Evolutionary conservation across 306 rosid genomes (phyloP).

Genomic region (Vicia villosa): DNA sequence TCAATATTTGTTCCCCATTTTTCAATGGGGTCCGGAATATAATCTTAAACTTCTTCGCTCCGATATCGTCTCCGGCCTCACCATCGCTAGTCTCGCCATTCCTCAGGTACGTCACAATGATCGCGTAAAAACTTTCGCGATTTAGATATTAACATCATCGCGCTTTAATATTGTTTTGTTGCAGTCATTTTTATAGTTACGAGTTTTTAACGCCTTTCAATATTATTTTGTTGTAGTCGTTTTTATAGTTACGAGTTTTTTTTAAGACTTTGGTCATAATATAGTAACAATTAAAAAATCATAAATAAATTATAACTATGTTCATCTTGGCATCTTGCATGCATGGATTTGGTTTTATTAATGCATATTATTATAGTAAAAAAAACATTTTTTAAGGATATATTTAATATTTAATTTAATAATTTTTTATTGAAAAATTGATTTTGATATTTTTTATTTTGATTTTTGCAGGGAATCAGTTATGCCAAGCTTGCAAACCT

Average conservation of each 20-base stretch:
- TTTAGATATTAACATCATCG: too few species aligned
- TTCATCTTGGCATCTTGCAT: neutral
- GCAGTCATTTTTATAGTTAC: too few species aligned
- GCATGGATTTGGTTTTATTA: conserved; percentile 1
- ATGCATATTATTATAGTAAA: neutral
- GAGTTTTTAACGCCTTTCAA: too few species aligned
- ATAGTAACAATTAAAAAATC: too few species aligned
- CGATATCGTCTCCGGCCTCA: conserved; percentile 85
- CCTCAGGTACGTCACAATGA: conserved; percentile 76
- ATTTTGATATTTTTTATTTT: neutral
- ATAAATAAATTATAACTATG: too few species aligned
- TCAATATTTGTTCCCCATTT: conserved; percentile 77
- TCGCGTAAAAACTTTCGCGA: too few species aligned
- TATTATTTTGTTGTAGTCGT: too few species aligned
- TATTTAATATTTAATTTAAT: neutral
- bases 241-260: too few species aligned
- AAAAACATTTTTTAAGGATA: neutral
- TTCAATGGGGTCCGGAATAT: conserved; percentile 84
- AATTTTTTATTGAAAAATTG: neutral
- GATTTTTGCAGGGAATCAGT: conserved; percentile 79
- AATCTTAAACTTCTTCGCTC: conserved; percentile 57
- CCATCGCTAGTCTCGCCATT: conserved; percentile 95
- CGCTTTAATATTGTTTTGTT: too few species aligned
- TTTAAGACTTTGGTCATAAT: too few species aligned
- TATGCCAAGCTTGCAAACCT: conserved; percentile 97